These are phyloP conservation scores for Aspergillus caelatus DNA, from an alignment of 2,329 filamentous ascomycete species.

Conservation along the genomic window DNA sequence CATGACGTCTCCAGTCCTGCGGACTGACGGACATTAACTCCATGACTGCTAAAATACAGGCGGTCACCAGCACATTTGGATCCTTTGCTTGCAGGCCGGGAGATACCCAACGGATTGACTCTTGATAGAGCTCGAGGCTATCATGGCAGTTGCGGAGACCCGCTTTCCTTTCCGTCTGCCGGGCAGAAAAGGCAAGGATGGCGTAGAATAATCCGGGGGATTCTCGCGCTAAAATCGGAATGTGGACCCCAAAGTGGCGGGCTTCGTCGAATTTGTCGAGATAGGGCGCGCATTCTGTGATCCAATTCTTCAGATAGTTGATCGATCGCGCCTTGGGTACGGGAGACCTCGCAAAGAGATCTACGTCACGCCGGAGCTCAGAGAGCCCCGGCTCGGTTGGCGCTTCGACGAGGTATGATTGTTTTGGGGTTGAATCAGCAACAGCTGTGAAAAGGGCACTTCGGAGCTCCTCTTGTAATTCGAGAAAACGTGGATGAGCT, in stretches of 20 bases:
- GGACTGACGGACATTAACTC: conserved; percentile 53
- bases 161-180: conserved; percentile 54
- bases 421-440: conserved; percentile 31
- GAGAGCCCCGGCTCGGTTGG: conserved; percentile 33
- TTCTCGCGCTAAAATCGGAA: conserved; percentile 52
- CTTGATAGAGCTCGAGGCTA: conserved; percentile 56
- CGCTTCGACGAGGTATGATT: conserved; percentile 36
- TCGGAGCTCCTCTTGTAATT: conserved; percentile 48
- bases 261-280: conserved; percentile 59
- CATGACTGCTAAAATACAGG: conserved; percentile 56
- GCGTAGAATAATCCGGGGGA: conserved; percentile 52
- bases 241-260: conserved; percentile 54
- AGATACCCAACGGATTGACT: conserved; percentile 51
- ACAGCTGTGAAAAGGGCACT: conserved; percentile 47
- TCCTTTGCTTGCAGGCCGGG: conserved; percentile 51
- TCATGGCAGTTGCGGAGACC: conserved; percentile 47
- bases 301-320: conserved; percentile 48
- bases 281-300: conserved; percentile 31
- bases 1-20: conserved; percentile 56
- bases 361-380: conserved; percentile 22
- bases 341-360: conserved; percentile 23
- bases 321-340: conserved; percentile 40
- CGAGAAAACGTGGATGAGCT: conserved; percentile 44
- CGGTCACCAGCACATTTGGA: conserved; percentile 54
- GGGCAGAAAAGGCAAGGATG: conserved; percentile 55